These are phyloP conservation scores for Acanthamoeba triangularis DNA, from an alignment of 208 protist species.

Conservation along the genomic window DNA sequence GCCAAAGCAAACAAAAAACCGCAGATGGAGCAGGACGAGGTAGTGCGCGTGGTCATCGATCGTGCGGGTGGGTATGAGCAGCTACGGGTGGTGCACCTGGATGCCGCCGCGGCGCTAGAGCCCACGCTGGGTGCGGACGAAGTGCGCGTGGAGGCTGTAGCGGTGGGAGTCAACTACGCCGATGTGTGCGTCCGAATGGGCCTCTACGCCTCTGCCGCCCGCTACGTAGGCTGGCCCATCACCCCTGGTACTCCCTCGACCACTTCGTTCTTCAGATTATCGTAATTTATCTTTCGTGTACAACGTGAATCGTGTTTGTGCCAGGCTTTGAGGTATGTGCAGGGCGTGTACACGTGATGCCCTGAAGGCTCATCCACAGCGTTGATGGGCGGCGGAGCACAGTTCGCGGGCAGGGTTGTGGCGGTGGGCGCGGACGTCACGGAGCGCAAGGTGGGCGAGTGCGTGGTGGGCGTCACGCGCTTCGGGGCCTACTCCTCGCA, in stretches of 20 bases:
- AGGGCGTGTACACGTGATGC: background rate
- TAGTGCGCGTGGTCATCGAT: background rate
- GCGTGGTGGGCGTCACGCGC: slow-evolving; percentile 27
- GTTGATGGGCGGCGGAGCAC: background rate
- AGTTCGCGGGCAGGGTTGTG: background rate
- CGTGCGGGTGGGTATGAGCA: slow-evolving; percentile 36
- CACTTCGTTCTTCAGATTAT: background rate
- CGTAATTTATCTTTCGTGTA: too few relatives aligned
- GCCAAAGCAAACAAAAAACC: too few relatives aligned
- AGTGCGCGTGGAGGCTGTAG: background rate
- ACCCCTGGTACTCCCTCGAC: background rate
- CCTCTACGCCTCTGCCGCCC: slow-evolving; percentile 36
- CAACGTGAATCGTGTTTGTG: background rate
- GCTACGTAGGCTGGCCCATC: slow-evolving; percentile 38
- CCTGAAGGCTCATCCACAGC: background rate
- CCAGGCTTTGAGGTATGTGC: background rate
- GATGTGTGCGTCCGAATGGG: slow-evolving; percentile 64
- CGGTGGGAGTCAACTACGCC: slow-evolving; percentile 46
- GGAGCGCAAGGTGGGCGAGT: slow-evolving; percentile 34
- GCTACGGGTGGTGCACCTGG: background rate
- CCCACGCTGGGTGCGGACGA: background rate
- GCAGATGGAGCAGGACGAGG: background rate
- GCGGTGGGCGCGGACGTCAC: slow-evolving; percentile 4
- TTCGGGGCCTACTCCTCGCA: slow-evolving; percentile 30
- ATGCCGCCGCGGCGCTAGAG: background rate